Conservation (phyloP, 2,329 filamentous ascomycete species). For the Camptophora hylomeconis region DNA sequence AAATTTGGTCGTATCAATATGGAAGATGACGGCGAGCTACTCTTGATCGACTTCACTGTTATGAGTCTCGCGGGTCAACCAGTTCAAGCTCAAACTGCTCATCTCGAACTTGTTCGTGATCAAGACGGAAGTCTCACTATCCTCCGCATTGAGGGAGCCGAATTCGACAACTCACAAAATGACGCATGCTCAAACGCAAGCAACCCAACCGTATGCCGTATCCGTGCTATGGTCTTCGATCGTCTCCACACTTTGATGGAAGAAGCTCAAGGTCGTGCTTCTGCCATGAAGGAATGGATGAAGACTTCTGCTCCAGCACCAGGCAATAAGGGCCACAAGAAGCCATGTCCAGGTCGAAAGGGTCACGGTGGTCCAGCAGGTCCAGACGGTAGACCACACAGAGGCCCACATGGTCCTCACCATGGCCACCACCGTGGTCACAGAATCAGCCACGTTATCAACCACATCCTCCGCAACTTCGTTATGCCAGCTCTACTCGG, state of each 20-base stretch:
- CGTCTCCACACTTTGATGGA: slow-evolving; percentile 27
- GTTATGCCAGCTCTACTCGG: slow-evolving; percentile 32
- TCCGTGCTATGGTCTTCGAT: slow-evolving; percentile 26
- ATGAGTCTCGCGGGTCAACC: slow-evolving; percentile 30
- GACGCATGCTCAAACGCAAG: slow-evolving; percentile 20
- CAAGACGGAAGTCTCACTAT: slow-evolving; percentile 25
- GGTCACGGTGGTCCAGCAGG: slow-evolving; percentile 11
- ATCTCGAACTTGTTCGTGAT: slow-evolving; percentile 26
- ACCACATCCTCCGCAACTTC: slow-evolving; percentile 30
- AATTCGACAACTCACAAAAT: slow-evolving; percentile 23
- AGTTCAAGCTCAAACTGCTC: slow-evolving; percentile 31
- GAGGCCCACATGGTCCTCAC: slow-evolving; percentile 21
- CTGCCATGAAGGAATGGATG: slow-evolving; percentile 12
- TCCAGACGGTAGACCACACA: slow-evolving; percentile 9
- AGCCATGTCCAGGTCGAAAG: slow-evolving; percentile 8
- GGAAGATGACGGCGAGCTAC: slow-evolving; percentile 23
- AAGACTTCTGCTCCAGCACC: slow-evolving; percentile 10
- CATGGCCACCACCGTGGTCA: slow-evolving; percentile 19
- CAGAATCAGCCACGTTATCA: slow-evolving; percentile 22
- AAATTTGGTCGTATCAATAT: too few relatives aligned
- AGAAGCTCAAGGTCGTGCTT: slow-evolving; percentile 17
- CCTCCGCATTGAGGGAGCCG: slow-evolving; percentile 20
- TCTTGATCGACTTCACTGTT: slow-evolving; percentile 31
- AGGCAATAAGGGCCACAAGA: slow-evolving; percentile 6
- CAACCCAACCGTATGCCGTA: slow-evolving; percentile 28